Base-by-base conservation (phyloP, 176 grass and related monocot species). In the Zea luxurians region DNA sequence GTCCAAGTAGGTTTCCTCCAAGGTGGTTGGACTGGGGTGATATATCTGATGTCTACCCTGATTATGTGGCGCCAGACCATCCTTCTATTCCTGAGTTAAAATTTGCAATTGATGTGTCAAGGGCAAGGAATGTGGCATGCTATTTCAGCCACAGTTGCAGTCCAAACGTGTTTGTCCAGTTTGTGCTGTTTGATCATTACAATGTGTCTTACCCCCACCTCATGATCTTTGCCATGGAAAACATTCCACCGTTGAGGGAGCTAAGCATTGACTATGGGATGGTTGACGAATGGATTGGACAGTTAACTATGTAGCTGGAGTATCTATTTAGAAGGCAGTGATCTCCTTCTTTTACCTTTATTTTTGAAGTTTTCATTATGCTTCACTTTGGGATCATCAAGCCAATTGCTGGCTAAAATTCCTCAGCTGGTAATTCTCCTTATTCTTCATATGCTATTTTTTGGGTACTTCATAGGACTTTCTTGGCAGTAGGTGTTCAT, bases 211-310 rank as follows among this genome's bases (percentile, higher is more conserved):
- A 93, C 54, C 96, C 96, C 6, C 96, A 99, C 78, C 78, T 95
- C 76, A 99, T 99, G 96, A 84, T 99, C 71, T 99, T 88, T 61
- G 92, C 96, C 8, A 90, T 93, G 88, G 92, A 99, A 86, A 99
- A 99, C 67, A 95, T 99, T 74, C 96, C 96, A 1, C 96, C 96
- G 4, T 81, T 99, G 83, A 99, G 96, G 71, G 96, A 99, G 84
- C 86, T 99, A 70, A 99, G 96, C 84, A 90, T 99, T 78, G 96
- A 99, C 83, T 99, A 99, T 80, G 96, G 96, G 62, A 86, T 95
- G 61, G 38, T 86, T 70, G 96, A 99, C 74, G 96, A 95, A 81
- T 88, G 84, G 80, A 81, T 91, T 15, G 92, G 83, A 11, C 87
- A 87, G 79, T 87, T 99, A 90, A 95, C 88, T 40, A 91, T 90